A percentile compares a stretch with the other conserved stretches of the same genome.
Conservation (phyloP, 441 rosid species). For the Pelargonium fulgidum region DNA sequence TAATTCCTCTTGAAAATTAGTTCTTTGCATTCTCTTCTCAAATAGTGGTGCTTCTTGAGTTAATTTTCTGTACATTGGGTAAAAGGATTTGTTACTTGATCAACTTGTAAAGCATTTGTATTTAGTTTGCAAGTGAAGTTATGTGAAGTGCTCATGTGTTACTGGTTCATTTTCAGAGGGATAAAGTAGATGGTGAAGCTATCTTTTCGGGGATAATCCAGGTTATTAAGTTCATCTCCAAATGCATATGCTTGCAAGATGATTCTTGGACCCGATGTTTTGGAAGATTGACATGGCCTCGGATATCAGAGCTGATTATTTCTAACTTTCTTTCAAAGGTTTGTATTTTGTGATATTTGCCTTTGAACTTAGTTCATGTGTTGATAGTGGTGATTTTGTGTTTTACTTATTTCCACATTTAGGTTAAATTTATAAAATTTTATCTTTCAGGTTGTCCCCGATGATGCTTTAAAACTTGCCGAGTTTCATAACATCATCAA, state of each 20-base stretch:
- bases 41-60: background rate
- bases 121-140: slow-evolving; percentile 11
- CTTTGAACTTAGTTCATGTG: background rate
- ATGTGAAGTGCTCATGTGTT: slow-evolving; percentile 8
- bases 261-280: slow-evolving; percentile 67
- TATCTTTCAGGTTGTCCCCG: slow-evolving; percentile 76
- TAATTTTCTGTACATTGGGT: slow-evolving; percentile 3
- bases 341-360: slow-evolving; percentile 15
- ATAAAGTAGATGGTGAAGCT: slow-evolving; percentile 46
- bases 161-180: slow-evolving; percentile 34
- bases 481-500: slow-evolving; percentile 76
- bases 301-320: slow-evolving; percentile 81
- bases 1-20: slow-evolving; percentile 3
- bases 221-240: slow-evolving; percentile 56
- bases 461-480: slow-evolving; percentile 81
- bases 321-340: slow-evolving; percentile 87
- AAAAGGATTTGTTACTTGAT: slow-evolving; percentile 12
- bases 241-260: slow-evolving; percentile 64
- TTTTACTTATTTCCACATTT: background rate
- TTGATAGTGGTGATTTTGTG: background rate
- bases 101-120: background rate
- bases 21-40: background rate
- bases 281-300: slow-evolving; percentile 90
- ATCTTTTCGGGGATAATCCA: slow-evolving; percentile 54
- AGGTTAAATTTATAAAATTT: slow-evolving; percentile 4